These are phyloP conservation scores for Glycine tomentella DNA, from an alignment of 306 rosid genomes.

Conservation along the genomic window DNA sequence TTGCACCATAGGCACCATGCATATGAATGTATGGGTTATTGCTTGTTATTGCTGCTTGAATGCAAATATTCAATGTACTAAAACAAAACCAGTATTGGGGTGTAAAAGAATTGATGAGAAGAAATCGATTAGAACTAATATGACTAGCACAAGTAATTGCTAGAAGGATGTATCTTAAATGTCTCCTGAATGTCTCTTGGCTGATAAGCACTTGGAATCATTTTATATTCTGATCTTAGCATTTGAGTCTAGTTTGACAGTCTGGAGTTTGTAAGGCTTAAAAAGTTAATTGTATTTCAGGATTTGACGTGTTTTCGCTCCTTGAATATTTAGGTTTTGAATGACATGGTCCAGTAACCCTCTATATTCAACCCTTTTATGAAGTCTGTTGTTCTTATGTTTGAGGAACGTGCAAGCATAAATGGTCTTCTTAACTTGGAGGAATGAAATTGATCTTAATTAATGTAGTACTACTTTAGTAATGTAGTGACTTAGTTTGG, in stretches of 20 bases:
- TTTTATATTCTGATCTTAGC: not conserved
- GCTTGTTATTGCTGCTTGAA: constrained; percentile 18
- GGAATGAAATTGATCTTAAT: constrained; percentile 19
- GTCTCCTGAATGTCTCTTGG: not conserved
- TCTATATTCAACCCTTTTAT: not conserved
- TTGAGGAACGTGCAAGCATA: constrained; percentile 13
- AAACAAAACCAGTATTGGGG: not conserved
- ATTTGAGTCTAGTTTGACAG: not conserved
- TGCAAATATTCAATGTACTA: constrained; percentile 22
- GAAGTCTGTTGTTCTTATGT: not conserved
- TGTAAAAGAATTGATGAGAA: constrained; percentile 6
- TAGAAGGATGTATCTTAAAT: constrained; percentile 11
- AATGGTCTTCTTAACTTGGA: not conserved
- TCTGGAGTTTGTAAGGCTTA: constrained; percentile 30
- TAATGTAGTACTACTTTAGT: not conserved
- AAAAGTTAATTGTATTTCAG: not conserved
- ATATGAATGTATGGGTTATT: constrained; percentile 28
- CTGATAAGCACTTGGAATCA: not conserved
- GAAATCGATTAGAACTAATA: constrained; percentile 4
- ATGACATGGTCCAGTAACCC: not conserved
- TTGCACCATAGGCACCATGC: constrained; percentile 24
- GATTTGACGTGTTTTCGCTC: constrained; percentile 14
- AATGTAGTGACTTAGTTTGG: too few relatives aligned
- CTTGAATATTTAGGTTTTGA: constrained; percentile 25
- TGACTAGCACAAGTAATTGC: constrained; percentile 7